phyloP scores from a whole-genome alignment of 1,139 yeast genomes.

The Suhomyces bribrorum region DNA sequence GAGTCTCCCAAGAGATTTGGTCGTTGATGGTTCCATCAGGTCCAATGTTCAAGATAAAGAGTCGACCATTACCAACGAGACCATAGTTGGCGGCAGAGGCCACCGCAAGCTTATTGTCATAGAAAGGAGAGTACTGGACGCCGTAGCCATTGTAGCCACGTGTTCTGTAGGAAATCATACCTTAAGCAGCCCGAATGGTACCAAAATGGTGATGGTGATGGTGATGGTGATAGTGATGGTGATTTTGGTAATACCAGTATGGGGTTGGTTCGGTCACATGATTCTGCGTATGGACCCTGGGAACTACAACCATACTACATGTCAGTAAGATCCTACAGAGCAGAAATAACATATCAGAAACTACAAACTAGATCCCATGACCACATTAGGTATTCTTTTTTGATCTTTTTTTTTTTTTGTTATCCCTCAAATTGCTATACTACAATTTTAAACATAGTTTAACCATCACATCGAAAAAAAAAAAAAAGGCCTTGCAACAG shows the following conservation, averaged over 20 bases:
- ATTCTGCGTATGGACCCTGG: conserved; percentile 1
- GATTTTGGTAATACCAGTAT: too few species aligned
- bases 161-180: conserved; percentile 80
- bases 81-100: conserved; percentile 94
- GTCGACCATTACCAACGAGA: conserved; percentile 87
- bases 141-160: conserved; percentile 85
- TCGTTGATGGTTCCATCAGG: conserved; percentile 61
- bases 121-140: conserved; percentile 87
- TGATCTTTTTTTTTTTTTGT: too few species aligned
- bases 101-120: conserved; percentile 85
- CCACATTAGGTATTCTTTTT: too few species aligned
- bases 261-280: too few species aligned
- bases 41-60: conserved; percentile 67
- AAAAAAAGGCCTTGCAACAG: not conserved
- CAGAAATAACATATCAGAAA: too few species aligned
- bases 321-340: too few species aligned
- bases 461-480: too few species aligned
- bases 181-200: not conserved
- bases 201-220: not conserved
- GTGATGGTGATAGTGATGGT: not conserved
- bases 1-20: conserved; percentile 76
- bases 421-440: too few species aligned
- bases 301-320: too few species aligned
- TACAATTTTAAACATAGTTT: too few species aligned
- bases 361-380: too few species aligned